Evolutionary conservation across 345 rosid species (phyloP), one percentile per base, ranked within the genome.

Genomic region (Ricinus communis): DNA sequence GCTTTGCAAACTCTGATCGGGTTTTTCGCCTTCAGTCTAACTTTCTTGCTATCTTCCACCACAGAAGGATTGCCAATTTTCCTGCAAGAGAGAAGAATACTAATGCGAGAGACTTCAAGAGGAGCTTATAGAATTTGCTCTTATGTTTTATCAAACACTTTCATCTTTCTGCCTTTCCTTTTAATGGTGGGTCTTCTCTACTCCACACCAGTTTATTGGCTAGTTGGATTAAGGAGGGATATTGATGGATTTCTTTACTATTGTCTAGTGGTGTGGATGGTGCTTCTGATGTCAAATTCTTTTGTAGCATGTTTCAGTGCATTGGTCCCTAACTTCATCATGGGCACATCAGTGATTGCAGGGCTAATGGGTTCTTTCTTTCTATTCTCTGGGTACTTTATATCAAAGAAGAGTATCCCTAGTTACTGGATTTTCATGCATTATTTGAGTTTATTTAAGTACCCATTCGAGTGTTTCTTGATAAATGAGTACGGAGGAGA

Each of bases 301-400:
- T 90, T 93, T 22, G 96, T 91, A 22, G 90, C 94, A 18, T 90
- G 97, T 79, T 89, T 93, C 77, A 90, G 98, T 80, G 97, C 93
- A 10, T 89, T 93, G 13, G 97, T 91, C 66, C 98, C 96, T 8
- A 91, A 91, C 76, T 93, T 93, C 82, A 91, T 93, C 67, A 89
- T 88, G 97, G 98, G 97, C 50, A 91, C 88, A 64, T 93, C 98
- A 41, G 86, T 91, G 21, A 93, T 93, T 72, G 73, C 96, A 36
- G 96, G 98, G 28, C 81, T 93, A 16, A 87, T 93, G 88, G 97
- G 96, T 57, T 93, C 98, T 30, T 93, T 93, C 85, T 93, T 93
- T 74, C 89, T 93, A 8, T 93, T 93, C 43, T 93, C 97, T 0
- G 96, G 98, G 1, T 93, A 91, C 58, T 93, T 93, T 72, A 93